Evolutionary conservation across 2,329 filamentous ascomycete genomes (phyloP), one percentile per base, ranked within the genome.

Genomic region (Colletotrichum sp.): DNA sequence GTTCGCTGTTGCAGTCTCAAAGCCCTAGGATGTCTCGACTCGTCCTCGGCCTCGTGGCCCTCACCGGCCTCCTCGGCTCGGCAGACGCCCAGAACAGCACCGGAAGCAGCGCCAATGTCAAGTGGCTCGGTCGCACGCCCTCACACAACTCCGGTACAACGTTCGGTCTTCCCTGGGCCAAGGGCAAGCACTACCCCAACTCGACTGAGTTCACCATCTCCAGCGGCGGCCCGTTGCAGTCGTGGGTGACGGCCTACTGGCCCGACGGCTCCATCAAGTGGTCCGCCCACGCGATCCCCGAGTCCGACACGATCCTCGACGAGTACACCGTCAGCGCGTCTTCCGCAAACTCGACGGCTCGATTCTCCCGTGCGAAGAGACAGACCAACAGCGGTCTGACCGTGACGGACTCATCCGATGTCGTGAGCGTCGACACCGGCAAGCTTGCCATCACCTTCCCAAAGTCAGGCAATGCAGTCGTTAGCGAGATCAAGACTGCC

Each of bases 261-360:
- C 86, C 87, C 2, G 91, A 93, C 81, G 89, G 88, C 30, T 91
- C 91, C 0, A 85, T 92, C 69, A 92, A 92, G 79, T 93, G 91
- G 91, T 91, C 89, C 4, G 90, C 86, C 1, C 91, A 92, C 78
- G 90, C 91, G 0, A 83, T 92, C 58, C 81, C 86, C 15, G 86
- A 83, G 7, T 86, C 85, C 1, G 85, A 87, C 3, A 79, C 78
- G 0, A 80, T 86, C 3, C 80, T 84, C 5, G 84, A 86, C 4
- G 83, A 84, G 21, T 91, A 90, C 78, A 87, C 82, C 0, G 74
- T 83, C 70, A 79, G 71, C 26, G 80, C 79, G 15, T 72, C 73
- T 3, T 67, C 63, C 60, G 77, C 48, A 43, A 78, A 66, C 43
- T 83, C 83, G 58, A 82, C 80, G 12, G 43, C 73, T 10, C 74